Evolutionary conservation across 2,329 filamentous ascomycete species (phyloP).

Genomic region (Domatiomyces globalis): DNA sequence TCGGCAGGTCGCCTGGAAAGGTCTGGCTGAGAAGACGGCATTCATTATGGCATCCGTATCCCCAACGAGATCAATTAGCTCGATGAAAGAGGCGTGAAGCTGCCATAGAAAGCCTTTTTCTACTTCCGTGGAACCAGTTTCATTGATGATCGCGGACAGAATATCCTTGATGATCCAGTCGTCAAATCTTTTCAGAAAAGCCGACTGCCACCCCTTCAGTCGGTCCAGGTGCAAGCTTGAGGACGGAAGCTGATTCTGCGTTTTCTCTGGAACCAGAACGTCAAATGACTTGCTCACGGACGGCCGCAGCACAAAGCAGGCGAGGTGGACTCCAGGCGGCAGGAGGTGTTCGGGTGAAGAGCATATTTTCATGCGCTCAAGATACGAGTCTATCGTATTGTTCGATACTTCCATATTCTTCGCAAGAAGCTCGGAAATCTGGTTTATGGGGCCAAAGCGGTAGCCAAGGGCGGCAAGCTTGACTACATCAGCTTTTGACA

Average conservation of each 20-base stretch:
- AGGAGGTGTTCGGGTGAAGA: constrained; percentile 15
- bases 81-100: constrained; percentile 28
- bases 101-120: constrained; percentile 31
- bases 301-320: constrained; percentile 32
- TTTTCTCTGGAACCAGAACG: constrained; percentile 43
- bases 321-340: constrained; percentile 28
- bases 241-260: constrained; percentile 48
- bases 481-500: constrained; percentile 45
- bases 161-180: constrained; percentile 26
- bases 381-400: constrained; percentile 44
- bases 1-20: constrained; percentile 26
- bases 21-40: constrained; percentile 26
- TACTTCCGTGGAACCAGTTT: constrained; percentile 12
- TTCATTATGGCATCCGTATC: constrained; percentile 28
- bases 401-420: constrained; percentile 60
- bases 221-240: constrained; percentile 39
- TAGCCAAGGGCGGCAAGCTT: constrained; percentile 58
- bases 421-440: constrained; percentile 55
- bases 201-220: constrained; percentile 42
- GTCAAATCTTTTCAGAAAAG: constrained; percentile 35
- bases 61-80: constrained; percentile 28
- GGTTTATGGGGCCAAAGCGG: constrained; percentile 57
- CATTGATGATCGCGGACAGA: constrained; percentile 23
- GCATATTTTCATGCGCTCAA: constrained; percentile 52
- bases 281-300: constrained; percentile 47